Evolutionary conservation across 169 alveolate genomes (phyloP).

Genomic region (Plasmodium fragile): DNA sequence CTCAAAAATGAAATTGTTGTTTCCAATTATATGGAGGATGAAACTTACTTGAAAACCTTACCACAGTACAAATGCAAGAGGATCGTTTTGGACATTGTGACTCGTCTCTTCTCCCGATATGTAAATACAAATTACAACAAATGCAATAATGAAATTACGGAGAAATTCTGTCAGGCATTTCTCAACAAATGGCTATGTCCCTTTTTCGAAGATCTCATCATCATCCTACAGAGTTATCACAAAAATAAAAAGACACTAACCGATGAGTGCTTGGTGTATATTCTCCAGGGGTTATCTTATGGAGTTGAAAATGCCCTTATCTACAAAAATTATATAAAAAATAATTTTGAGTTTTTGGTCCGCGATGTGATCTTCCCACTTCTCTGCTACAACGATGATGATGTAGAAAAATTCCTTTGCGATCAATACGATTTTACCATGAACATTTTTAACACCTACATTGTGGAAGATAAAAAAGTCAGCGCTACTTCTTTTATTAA

Average conservation of each 20-base stretch:
- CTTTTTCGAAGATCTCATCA: slow-evolving; percentile 62
- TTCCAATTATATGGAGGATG: slow-evolving; percentile 45
- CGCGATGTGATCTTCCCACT: slow-evolving; percentile 47
- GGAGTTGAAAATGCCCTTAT: slow-evolving; percentile 72
- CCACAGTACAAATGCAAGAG: slow-evolving; percentile 73
- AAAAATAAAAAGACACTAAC: slow-evolving; percentile 59
- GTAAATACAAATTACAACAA: slow-evolving; percentile 58
- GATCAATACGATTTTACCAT: slow-evolving; percentile 66
- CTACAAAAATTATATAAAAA: slow-evolving; percentile 67
- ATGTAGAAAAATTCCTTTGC: slow-evolving; percentile 36
- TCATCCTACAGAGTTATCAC: slow-evolving; percentile 38
- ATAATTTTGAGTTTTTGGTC: slow-evolving; percentile 36
- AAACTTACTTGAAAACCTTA: slow-evolving; percentile 36
- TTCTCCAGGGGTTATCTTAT: slow-evolving; percentile 55
- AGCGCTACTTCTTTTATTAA: slow-evolving; percentile 47
- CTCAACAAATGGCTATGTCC: slow-evolving; percentile 72
- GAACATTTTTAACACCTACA: slow-evolving; percentile 57
- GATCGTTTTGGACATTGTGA: slow-evolving; percentile 40
- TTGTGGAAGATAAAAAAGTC: slow-evolving; percentile 50
- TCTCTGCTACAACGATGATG: slow-evolving; percentile 58
- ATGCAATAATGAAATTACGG: slow-evolving; percentile 41
- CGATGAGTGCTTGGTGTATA: slow-evolving; percentile 53
- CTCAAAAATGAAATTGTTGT: slow-evolving; percentile 50
- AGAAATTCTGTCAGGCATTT: slow-evolving; percentile 44
- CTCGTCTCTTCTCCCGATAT: slow-evolving; percentile 41